These are phyloP conservation scores for Phytophthora idaei DNA, from an alignment of 352 stramenopile genomes.

Conservation along the genomic window DNA sequence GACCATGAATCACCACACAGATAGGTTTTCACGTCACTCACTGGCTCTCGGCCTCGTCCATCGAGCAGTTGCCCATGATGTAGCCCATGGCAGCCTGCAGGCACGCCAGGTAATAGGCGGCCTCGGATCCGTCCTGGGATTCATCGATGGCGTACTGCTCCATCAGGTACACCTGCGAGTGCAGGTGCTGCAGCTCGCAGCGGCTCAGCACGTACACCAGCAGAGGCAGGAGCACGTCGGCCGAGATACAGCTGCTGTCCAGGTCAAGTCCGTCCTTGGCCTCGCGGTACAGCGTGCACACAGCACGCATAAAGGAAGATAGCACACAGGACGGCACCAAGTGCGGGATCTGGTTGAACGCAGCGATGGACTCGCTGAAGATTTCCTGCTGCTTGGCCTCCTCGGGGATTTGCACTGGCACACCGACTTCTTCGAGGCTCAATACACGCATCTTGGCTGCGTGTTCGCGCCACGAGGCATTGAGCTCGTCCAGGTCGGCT, in stretches of 20 bases:
- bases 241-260: constrained; percentile 63
- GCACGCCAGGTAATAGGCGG: constrained; percentile 84
- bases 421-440: constrained; percentile 56
- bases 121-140: constrained; percentile 72
- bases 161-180: constrained; percentile 82
- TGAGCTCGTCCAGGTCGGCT: constrained; percentile 71
- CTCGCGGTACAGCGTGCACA: constrained; percentile 76
- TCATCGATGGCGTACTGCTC: constrained; percentile 78
- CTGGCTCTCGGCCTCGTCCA: constrained; percentile 25
- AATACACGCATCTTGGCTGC: constrained; percentile 47
- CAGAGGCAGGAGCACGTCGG: constrained; percentile 77
- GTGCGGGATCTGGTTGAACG: constrained; percentile 72
- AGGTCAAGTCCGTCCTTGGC: constrained; percentile 51
- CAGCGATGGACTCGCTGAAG: constrained; percentile 64
- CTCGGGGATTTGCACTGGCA: constrained; percentile 47
- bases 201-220: constrained; percentile 79
- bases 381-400: constrained; percentile 31
- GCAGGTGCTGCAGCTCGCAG: constrained; percentile 69
- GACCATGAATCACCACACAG: constrained; percentile 14
- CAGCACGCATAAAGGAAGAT: constrained; percentile 58
- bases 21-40: constrained; percentile 18
- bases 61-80: constrained; percentile 56
- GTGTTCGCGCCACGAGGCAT: constrained; percentile 67
- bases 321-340: constrained; percentile 77
- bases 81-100: constrained; percentile 81